phyloP scores from a whole-genome alignment of 2,329 filamentous ascomycete species.

The Botrytis aclada region DNA sequence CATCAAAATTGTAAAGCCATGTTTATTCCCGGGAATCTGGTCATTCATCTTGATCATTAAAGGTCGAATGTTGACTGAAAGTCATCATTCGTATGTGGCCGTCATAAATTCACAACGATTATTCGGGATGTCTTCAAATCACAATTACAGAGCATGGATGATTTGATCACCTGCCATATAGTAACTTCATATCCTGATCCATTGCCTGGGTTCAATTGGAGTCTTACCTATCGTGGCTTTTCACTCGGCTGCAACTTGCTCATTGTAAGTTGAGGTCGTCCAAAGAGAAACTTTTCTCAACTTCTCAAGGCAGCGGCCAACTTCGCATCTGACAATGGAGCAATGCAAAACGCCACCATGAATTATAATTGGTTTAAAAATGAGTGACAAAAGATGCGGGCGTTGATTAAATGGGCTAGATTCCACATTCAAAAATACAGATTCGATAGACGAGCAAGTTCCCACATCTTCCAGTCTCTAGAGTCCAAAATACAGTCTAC shows the following conservation, averaged over 20 bases:
- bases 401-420: slow-evolving; percentile 3
- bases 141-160: slow-evolving; percentile 14
- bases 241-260: slow-evolving; percentile 15
- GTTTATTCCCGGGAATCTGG: slow-evolving; percentile 4
- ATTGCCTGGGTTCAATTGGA: slow-evolving; percentile 19
- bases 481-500: not conserved
- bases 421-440: not conserved
- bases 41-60: slow-evolving; percentile 6
- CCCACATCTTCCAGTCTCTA: not conserved
- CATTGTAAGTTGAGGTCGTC: not conserved
- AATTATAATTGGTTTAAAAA: not conserved
- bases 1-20: not conserved
- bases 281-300: slow-evolving; percentile 7
- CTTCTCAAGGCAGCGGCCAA: slow-evolving; percentile 14
- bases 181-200: slow-evolving; percentile 10
- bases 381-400: not conserved
- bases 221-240: slow-evolving; percentile 20
- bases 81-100: slow-evolving; percentile 6
- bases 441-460: slow-evolving; percentile 1
- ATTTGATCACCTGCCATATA: slow-evolving; percentile 19
- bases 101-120: not conserved
- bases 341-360: not conserved
- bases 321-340: slow-evolving; percentile 14
- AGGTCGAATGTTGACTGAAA: not conserved
- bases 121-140: slow-evolving; percentile 11